Conservation (phyloP, 257 asterid genomes). For the Primulina huaijiensis region DNA sequence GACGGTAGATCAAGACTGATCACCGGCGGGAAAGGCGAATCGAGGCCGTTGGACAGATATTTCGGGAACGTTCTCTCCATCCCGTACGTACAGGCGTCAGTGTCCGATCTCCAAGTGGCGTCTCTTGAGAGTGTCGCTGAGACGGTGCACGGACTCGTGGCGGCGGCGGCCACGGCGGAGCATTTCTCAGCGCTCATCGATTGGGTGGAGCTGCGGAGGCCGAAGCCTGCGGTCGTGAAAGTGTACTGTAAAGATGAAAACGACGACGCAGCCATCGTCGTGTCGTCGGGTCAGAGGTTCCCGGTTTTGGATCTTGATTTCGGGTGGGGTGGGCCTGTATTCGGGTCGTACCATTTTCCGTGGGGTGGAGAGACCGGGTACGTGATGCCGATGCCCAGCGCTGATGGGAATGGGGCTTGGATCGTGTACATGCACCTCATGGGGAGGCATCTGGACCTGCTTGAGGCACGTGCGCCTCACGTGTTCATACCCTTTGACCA, state of each 20-base stretch:
- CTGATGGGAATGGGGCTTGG: slow-evolving; percentile 50
- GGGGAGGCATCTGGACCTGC: slow-evolving; percentile 38
- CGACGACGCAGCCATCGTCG: slow-evolving; percentile 48
- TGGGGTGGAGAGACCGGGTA: slow-evolving; percentile 70
- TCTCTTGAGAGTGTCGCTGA: slow-evolving; percentile 30
- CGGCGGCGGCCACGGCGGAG: slow-evolving; percentile 32
- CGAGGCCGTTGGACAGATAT: slow-evolving; percentile 32
- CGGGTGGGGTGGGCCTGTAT: slow-evolving; percentile 53
- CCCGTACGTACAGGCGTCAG: slow-evolving; percentile 38
- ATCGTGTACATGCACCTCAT: slow-evolving; percentile 54
- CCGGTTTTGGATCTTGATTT: slow-evolving; percentile 44
- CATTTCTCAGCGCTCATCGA: slow-evolving; percentile 50
- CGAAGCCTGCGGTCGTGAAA: slow-evolving; percentile 37
- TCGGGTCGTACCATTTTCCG: slow-evolving; percentile 64
- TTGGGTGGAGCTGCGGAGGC: slow-evolving; percentile 54
- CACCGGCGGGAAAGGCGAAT: background rate
- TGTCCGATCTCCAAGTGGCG: slow-evolving; percentile 29
- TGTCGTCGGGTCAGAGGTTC: slow-evolving; percentile 56
- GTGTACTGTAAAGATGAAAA: slow-evolving; percentile 38
- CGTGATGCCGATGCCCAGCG: slow-evolving; percentile 58
- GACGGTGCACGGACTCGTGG: slow-evolving; percentile 38
- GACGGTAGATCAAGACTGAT: slow-evolving; percentile 43
- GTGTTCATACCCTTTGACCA: slow-evolving; percentile 39
- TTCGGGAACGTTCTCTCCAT: slow-evolving; percentile 63
- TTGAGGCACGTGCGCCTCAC: slow-evolving; percentile 44